Evolutionary conservation across 2,329 filamentous ascomycete genomes (phyloP).

Genomic region (Sporothrix globosa): DNA sequence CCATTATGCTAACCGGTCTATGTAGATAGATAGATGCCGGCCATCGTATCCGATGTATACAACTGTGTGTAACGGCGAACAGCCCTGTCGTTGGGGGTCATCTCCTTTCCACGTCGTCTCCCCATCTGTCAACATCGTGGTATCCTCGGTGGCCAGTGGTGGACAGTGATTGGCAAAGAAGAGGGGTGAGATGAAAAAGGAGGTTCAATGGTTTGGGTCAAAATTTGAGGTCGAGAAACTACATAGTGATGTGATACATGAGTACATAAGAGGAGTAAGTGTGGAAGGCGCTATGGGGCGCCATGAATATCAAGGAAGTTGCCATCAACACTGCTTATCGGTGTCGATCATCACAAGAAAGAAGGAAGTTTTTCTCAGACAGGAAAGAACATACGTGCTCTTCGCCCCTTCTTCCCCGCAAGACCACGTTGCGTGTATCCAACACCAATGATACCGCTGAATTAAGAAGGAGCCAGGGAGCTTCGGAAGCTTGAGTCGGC

Average conservation of each 20-base stretch:
- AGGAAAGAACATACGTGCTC: neutral
- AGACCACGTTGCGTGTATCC: neutral
- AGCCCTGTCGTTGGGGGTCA: neutral
- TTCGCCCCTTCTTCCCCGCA: slow-evolving; percentile 12
- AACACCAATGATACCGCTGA: neutral
- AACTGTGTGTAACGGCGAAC: neutral
- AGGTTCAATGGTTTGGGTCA: neutral
- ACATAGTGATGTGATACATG: too few relatives aligned
- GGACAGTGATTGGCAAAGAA: neutral
- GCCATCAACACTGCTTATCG: neutral
- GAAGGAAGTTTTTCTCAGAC: neutral
- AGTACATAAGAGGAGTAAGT: neutral
- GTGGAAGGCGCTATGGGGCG: neutral
- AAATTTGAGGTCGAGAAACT: too few relatives aligned
- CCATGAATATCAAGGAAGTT: slow-evolving; percentile 14
- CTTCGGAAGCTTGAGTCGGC: neutral
- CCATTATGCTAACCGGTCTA: too few relatives aligned
- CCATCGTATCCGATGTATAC: too few relatives aligned
- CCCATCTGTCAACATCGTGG: too few relatives aligned
- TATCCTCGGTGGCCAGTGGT: neutral
- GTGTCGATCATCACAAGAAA: neutral
- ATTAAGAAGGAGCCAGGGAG: slow-evolving; percentile 21
- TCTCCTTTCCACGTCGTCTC: neutral
- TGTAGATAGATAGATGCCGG: too few relatives aligned
- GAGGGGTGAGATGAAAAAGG: neutral